Conservation (phyloP, 2,329 filamentous ascomycete species). For the Exophiala viscosa region DNA sequence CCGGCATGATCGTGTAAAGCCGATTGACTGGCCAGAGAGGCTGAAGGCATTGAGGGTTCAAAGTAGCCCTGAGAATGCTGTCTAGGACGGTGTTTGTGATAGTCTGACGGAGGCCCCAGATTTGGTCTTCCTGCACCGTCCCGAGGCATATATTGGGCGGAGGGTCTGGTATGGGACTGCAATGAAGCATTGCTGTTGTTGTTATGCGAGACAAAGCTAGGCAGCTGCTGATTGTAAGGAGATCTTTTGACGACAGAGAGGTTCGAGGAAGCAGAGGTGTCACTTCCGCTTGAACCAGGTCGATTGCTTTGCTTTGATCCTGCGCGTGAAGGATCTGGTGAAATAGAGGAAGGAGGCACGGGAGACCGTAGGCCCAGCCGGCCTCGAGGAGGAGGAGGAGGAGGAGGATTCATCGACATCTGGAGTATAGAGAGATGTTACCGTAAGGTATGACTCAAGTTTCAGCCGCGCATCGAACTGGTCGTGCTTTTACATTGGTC, state of each 20-base stretch:
- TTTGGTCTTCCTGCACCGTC: conserved; percentile 35
- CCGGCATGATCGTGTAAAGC: conserved; percentile 35
- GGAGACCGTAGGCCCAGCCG: conserved; percentile 25
- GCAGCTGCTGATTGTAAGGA: conserved; percentile 34
- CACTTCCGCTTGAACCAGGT: conserved; percentile 44
- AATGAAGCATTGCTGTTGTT: conserved; percentile 37
- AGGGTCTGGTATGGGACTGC: conserved; percentile 34
- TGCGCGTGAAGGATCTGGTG: conserved; percentile 23
- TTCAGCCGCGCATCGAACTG: background rate
- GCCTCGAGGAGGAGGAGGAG: conserved; percentile 20
- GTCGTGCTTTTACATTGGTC: background rate
- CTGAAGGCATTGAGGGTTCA: conserved; percentile 60
- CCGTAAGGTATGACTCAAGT: background rate
- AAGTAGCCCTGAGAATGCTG: conserved; percentile 65
- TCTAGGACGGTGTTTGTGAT: conserved; percentile 42
- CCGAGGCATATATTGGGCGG: conserved; percentile 38
- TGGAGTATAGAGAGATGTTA: background rate
- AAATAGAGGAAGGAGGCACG: conserved; percentile 25
- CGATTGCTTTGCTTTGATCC: conserved; percentile 31
- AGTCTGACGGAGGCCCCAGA: conserved; percentile 32
- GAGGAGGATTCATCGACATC: too few species aligned
- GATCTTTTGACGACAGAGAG: conserved; percentile 41
- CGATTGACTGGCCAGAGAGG: conserved; percentile 37
- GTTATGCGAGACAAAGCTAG: conserved; percentile 23
- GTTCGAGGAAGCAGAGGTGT: conserved; percentile 45